Evolutionary conservation across 768 basidiomycete genomes (phyloP), one percentile per base, ranked within the genome.

Genomic region (Chlorophyllum brunneum): DNA sequence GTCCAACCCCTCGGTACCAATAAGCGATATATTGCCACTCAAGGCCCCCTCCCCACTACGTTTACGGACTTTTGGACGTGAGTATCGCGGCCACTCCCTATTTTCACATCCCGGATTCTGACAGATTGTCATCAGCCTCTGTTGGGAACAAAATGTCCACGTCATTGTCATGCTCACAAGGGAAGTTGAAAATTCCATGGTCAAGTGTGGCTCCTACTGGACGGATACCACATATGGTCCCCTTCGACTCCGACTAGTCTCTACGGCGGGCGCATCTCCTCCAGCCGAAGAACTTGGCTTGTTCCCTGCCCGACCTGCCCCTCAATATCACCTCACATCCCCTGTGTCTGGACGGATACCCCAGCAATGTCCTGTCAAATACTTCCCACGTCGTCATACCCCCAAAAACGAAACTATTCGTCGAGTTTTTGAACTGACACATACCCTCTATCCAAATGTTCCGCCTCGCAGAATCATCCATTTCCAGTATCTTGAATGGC

Each of bases 91-190:
- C 27, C 18, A 3, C 29, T 45, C 18, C 18, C 11, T 45, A 30
- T 16, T 29, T 45, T 18, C 15, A 20, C 18, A 16, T 20, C 13
- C 15, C 9, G 18, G 23, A 23, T 39, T 40, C 15, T 33, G 26
- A 11, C n/a, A 45, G 22, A 38, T 46, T 54, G 55, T 46, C 31
- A 33, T 37, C 51, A 92, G 90, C 27, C 77, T 98, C 13, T 84
- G 88, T 48, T 95, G 93, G 88, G 92, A 98, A 63, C 94, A 98
- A 67, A 87, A 91, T 58, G 89, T 97, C 0, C 86, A 88, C 56
- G 91, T 97, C 44, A 92, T 98, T 58, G 88, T 97, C 56, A 98
- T 98, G 95, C 82, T 98, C 51, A 98, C 95, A 3, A 85, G 87
- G 53, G 91, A 95, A 63, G 76, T 88, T 51, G 95, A 98, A 65